phyloP scores from a whole-genome alignment of 1,139 yeast genomes.

The Saccharomyces uvarum region DNA sequence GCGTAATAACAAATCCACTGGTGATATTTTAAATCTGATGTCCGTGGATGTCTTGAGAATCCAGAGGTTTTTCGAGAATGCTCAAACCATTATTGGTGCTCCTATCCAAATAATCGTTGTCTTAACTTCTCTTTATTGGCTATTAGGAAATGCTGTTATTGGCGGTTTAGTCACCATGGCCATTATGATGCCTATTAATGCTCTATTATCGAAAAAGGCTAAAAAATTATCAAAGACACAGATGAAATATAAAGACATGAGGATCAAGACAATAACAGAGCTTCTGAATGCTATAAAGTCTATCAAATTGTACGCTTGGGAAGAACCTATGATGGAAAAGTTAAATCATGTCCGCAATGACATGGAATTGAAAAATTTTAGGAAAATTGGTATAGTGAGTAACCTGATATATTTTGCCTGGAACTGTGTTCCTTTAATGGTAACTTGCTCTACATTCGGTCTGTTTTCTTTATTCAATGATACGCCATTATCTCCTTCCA shows the following conservation, averaged over 20 bases:
- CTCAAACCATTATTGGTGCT: slow-evolving; percentile 50
- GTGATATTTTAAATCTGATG: slow-evolving; percentile 51
- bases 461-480: slow-evolving; percentile 42
- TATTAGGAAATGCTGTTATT: slow-evolving; percentile 56
- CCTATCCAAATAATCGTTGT: slow-evolving; percentile 53
- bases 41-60: slow-evolving; percentile 54
- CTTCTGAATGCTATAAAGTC: slow-evolving; percentile 58
- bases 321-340: slow-evolving; percentile 50
- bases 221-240: slow-evolving; percentile 48
- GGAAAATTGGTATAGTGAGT: slow-evolving; percentile 39
- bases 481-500: slow-evolving; percentile 56
- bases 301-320: slow-evolving; percentile 71
- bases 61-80: slow-evolving; percentile 44
- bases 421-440: slow-evolving; percentile 59
- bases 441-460: slow-evolving; percentile 56
- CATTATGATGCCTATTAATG: slow-evolving; percentile 53
- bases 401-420: slow-evolving; percentile 51
- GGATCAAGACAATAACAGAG: slow-evolving; percentile 54
- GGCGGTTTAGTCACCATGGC: slow-evolving; percentile 51
- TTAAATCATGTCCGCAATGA: slow-evolving; percentile 45
- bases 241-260: slow-evolving; percentile 59
- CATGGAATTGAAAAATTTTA: slow-evolving; percentile 43
- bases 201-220: slow-evolving; percentile 41
- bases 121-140: slow-evolving; percentile 45
- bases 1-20: slow-evolving; percentile 41